Evolutionary conservation across 768 basidiomycete species (phyloP).

Genomic region (Auriscalpium vulgare): DNA sequence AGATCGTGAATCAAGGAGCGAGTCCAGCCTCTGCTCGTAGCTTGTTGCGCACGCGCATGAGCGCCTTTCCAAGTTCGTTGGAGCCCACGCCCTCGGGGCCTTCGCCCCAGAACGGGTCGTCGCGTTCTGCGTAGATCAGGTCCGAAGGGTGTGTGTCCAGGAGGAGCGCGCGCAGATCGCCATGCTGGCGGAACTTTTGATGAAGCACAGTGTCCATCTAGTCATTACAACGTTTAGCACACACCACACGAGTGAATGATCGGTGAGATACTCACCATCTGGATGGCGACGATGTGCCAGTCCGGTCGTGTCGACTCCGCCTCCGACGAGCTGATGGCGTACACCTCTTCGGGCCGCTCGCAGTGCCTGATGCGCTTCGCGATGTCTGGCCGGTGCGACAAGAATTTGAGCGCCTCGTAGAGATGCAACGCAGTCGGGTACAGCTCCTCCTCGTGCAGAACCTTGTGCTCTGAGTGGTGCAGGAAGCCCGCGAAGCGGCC

Average conservation of each 20-base stretch:
- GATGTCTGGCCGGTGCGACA: slow-evolving; percentile 38
- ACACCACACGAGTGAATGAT: neutral
- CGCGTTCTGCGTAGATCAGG: slow-evolving; percentile 40
- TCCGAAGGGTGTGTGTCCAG: slow-evolving; percentile 41
- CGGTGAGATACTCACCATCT: slow-evolving; percentile 34
- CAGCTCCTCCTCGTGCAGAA: slow-evolving; percentile 43
- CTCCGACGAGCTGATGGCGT: slow-evolving; percentile 23
- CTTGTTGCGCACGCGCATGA: slow-evolving; percentile 47
- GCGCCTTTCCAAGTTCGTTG: slow-evolving; percentile 58
- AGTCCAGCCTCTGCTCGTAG: slow-evolving; percentile 24
- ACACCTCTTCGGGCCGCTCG: slow-evolving; percentile 32
- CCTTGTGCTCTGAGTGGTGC: slow-evolving; percentile 57
- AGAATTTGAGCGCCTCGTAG: slow-evolving; percentile 69
- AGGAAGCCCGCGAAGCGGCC: slow-evolving; percentile 41
- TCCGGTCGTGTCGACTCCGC: slow-evolving; percentile 36
- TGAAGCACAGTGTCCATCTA: slow-evolving; percentile 66
- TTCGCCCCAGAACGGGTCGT: slow-evolving; percentile 63
- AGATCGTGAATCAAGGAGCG: neutral
- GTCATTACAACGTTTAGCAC: slow-evolving; percentile 1
- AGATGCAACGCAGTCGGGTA: slow-evolving; percentile 72
- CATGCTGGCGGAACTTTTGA: slow-evolving; percentile 67
- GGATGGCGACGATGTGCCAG: slow-evolving; percentile 47
- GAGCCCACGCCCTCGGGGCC: slow-evolving; percentile 40
- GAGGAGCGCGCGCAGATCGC: slow-evolving; percentile 44
- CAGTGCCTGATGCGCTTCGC: slow-evolving; percentile 48